Evolutionary conservation across 257 asterid species (phyloP).

Genomic region (Rhazya stricta): DNA sequence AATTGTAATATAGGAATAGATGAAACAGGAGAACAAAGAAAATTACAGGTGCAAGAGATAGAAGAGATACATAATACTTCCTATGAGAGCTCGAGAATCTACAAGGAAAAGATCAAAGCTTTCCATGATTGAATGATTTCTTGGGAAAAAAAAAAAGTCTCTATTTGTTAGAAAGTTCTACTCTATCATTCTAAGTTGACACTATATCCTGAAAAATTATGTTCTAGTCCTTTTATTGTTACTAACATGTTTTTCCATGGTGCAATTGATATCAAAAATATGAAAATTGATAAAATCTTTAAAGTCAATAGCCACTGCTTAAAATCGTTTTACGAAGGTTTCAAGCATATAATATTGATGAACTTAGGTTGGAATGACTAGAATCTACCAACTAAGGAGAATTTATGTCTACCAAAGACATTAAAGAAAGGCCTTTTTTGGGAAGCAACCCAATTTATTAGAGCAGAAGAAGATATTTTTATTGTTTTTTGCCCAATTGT

Average conservation of each 20-base stretch:
- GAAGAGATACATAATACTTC: neutral
- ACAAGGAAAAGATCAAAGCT: neutral
- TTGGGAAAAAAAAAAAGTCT: neutral
- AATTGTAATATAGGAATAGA: neutral
- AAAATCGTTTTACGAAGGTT: too few species aligned
- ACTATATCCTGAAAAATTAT: neutral
- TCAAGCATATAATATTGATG: too few species aligned
- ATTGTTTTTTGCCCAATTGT: too few species aligned
- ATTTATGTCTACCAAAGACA: too few species aligned
- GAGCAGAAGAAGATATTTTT: too few species aligned
- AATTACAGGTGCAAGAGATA: constrained; percentile 1
- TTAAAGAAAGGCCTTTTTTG: too few species aligned
- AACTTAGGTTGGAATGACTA: too few species aligned
- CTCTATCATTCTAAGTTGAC: neutral
- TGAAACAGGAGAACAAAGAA: neutral
- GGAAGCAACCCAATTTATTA: too few species aligned
- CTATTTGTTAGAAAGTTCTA: neutral
- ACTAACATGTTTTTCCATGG: neutral
- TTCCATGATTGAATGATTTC: neutral
- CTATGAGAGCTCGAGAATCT: neutral
- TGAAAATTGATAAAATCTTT: too few species aligned
- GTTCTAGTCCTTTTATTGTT: neutral
- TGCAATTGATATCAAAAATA: too few species aligned
- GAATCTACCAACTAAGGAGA: too few species aligned
- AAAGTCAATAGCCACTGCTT: too few species aligned